Evolutionary conservation across 179 eudicot genomes (phyloP), one percentile per base, ranked within the genome.

Genomic region (Monotropa hypopitys): DNA sequence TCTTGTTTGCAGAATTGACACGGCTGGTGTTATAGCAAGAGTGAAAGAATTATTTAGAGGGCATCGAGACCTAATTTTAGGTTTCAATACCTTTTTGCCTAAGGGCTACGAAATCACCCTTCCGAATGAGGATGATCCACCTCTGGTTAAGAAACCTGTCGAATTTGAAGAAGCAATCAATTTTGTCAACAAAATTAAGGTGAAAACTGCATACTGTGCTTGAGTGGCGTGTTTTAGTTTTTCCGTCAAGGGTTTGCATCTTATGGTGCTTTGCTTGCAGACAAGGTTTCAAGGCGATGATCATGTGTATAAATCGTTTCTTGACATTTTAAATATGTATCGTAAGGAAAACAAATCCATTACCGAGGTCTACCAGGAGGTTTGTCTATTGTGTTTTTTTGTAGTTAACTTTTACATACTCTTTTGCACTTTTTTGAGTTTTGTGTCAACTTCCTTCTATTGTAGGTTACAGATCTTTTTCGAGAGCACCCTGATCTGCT

Each of bases 141-240:
- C 90, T 7, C 89, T 90, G 42, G 86, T 77, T 28, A 95, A 95
- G 80, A 89, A 88, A 83, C 86, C 87, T 2, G 97, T 95, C 71
- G 96, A 95, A 88, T 95, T 95, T 84, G 98, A 88, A 62, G 99
- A 93, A 81, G 99, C 99, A 66, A 95, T 91, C 74, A 89, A 78
- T 85, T 95, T 95, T 85, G 99, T 95, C 21, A 93, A 93, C 88
- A 95, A 95, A 86, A 95, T 95, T 79, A 95, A 95, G 99, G 99
- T 93, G 77, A 84, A 74, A 78, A 46, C 70, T 54, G 18, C 30
- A 47, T 77, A 20, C 68, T 42, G 15, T 42, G 35, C 15, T 65
- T 42, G 4, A 73, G 4, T 45, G 43, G 49, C 61, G 1, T 11
- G 15, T n/a, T 70, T 45, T 69, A 33, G 63, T 72, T 75, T 68